These are phyloP conservation scores for Debaryomyces sp. DNA, from an alignment of 1,139 yeast genomes.

Conservation along the genomic window DNA sequence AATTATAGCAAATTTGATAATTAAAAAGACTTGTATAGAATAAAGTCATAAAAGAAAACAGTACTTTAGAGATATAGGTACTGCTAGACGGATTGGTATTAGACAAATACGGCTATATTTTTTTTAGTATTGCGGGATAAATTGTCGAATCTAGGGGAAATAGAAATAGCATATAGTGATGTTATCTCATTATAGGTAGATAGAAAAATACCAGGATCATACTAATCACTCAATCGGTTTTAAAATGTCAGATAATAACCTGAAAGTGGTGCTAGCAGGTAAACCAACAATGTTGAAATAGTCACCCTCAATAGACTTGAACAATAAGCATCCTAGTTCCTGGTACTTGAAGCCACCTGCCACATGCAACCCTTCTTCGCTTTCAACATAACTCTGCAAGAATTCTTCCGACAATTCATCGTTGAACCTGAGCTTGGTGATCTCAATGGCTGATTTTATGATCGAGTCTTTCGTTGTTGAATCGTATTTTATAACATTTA, in stretches of 20 bases:
- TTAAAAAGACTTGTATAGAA: no score
- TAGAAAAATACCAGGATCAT: not conserved
- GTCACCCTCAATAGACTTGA: conserved; percentile 72
- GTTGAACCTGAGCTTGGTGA: conserved; percentile 33
- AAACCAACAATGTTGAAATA: conserved; percentile 88
- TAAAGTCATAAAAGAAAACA: no score
- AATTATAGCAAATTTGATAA: no score
- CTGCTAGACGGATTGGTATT: no score
- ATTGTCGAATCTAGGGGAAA: no score
- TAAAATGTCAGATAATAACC: conserved; percentile 21
- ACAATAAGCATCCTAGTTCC: conserved; percentile 66
- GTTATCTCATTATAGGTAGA: not conserved
- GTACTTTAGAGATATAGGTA: no score
- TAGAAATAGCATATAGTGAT: not conserved
- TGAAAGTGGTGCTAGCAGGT: conserved; percentile 65
- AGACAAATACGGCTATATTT: no score
- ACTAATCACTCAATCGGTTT: conserved; percentile 18
- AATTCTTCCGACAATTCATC: conserved; percentile 51
- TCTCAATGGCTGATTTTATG: conserved; percentile 16
- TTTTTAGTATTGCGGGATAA: no score
- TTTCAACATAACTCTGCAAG: conserved; percentile 60
- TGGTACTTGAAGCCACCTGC: conserved; percentile 96
- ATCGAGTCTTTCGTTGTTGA: conserved; percentile 17
- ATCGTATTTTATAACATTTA: conserved; percentile 52
- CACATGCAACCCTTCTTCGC: conserved; percentile 76